Evolutionary conservation across 164 flowering plant genomes (phyloP), one percentile per base, ranked within the genome.

Genomic region (Umbilicus rupestris): DNA sequence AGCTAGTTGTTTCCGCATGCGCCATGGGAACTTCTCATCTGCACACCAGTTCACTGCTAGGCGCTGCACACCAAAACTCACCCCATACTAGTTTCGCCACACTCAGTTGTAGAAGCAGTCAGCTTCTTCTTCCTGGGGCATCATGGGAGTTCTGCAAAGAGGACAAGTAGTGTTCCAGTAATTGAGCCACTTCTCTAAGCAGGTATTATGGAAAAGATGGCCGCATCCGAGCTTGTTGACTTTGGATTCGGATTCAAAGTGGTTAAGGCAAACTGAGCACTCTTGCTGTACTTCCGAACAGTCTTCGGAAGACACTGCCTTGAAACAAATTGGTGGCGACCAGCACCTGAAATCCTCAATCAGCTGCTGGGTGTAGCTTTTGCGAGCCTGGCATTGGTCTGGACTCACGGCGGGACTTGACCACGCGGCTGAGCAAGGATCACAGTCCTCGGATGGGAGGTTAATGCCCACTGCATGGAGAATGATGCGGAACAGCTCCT

Each of bases 161-260:
- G 96, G 96, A 72, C 92, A 87, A 1, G 96, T 84, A 46, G 79
- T 68, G 71, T 84, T 81, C 85, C 85, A 85, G 47, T 80, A 82
- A n/a, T 78, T 79, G 65, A 89, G 62, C 96, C 96, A 89, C 71
- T 82, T 84, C 81, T 87, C 89, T 67, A 89, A 69, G 75, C 96
- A 89, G 7, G 35, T 68, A 37, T 76, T 84, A 39, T 89, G 96
- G 68, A 83, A 89, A 39, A 87, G 68, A 74, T 89, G 92, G n/a
- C 87, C 87, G 66, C 96, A 89, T 0, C 78, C 63, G 58, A 89
- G 73, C 62, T 64, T 71, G 78, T 83, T 85, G 14, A 87, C 73
- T 75, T 80, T 86, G 3, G 90, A 81, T 0, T 83, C 81, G 0
- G 85, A 81, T 42, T 84, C 77, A 44, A 89, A 89, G 20, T 73